Evolutionary conservation across 2,329 filamentous ascomycete genomes (phyloP).

Genomic region (Colletotrichum sp.): DNA sequence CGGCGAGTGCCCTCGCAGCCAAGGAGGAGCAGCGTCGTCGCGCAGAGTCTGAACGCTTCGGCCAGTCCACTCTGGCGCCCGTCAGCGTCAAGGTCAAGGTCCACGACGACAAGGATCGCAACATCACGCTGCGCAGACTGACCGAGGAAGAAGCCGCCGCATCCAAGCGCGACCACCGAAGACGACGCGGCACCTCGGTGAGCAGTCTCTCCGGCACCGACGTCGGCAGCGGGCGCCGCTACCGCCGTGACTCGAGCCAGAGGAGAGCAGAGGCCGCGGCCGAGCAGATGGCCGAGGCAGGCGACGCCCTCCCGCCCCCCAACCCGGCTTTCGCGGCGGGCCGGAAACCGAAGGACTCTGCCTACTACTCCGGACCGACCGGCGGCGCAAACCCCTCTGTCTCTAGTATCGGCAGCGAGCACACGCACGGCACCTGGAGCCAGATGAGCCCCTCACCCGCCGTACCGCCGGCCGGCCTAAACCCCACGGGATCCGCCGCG

Average conservation of each 20-base stretch:
- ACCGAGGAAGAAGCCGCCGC: slow-evolving; percentile 64
- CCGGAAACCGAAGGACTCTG: slow-evolving; percentile 61
- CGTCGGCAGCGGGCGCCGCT: slow-evolving; percentile 53
- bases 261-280: slow-evolving; percentile 50
- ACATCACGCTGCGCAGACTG: slow-evolving; percentile 65
- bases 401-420: slow-evolving; percentile 50
- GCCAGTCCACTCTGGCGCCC: slow-evolving; percentile 48
- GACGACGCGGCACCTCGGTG: slow-evolving; percentile 48
- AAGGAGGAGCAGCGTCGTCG: slow-evolving; percentile 46
- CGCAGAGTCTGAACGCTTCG: slow-evolving; percentile 40
- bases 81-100: slow-evolving; percentile 65
- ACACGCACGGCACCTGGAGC: slow-evolving; percentile 59
- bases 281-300: slow-evolving; percentile 47
- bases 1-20: slow-evolving; percentile 52
- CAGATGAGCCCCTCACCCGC: slow-evolving; percentile 53
- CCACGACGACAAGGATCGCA: slow-evolving; percentile 64
- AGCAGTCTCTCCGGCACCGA: slow-evolving; percentile 65
- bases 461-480: slow-evolving; percentile 30
- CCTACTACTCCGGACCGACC: slow-evolving; percentile 61
- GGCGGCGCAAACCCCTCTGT: slow-evolving; percentile 44
- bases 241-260: slow-evolving; percentile 58
- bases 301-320: slow-evolving; percentile 54
- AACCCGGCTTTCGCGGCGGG: slow-evolving; percentile 60
- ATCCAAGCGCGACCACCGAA: slow-evolving; percentile 40
- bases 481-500: slow-evolving; percentile 40